These are phyloP conservation scores for Pichia exigua DNA, from an alignment of 805 yeast genomes.

Conservation along the genomic window DNA sequence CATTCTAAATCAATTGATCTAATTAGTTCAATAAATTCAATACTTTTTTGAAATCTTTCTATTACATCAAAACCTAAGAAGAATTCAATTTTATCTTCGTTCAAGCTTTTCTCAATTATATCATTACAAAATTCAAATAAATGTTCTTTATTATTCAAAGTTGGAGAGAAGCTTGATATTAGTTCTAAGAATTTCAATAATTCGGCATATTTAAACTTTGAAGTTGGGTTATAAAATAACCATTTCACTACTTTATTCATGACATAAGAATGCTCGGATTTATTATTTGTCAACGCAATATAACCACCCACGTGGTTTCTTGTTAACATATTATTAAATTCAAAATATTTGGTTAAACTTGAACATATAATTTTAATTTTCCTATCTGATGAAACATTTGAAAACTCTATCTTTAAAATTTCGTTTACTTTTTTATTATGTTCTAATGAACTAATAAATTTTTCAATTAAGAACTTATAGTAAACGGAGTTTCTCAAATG, in stretches of 20 bases:
- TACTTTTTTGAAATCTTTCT: constrained; percentile 1
- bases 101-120: background rate
- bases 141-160: background rate
- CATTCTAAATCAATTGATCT: constrained; percentile 1
- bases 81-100: background rate
- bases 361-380: constrained; percentile 1
- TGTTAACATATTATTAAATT: background rate
- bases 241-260: background rate
- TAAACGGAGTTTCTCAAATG: background rate
- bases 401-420: constrained; percentile 6
- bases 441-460: background rate
- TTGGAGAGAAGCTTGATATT: constrained; percentile 4
- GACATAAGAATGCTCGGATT: constrained; percentile 5
- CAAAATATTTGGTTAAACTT: background rate
- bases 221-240: background rate
- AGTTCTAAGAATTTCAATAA: constrained; percentile 5
- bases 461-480: background rate
- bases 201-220: background rate
- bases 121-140: background rate
- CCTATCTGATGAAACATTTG: constrained; percentile 2
- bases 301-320: constrained; percentile 9
- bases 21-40: constrained; percentile 3
- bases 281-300: constrained; percentile 1
- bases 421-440: background rate
- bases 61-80: background rate